Evolutionary conservation across 2,329 filamentous ascomycete genomes (phyloP).

Genomic region (Fusarium duplospermum): DNA sequence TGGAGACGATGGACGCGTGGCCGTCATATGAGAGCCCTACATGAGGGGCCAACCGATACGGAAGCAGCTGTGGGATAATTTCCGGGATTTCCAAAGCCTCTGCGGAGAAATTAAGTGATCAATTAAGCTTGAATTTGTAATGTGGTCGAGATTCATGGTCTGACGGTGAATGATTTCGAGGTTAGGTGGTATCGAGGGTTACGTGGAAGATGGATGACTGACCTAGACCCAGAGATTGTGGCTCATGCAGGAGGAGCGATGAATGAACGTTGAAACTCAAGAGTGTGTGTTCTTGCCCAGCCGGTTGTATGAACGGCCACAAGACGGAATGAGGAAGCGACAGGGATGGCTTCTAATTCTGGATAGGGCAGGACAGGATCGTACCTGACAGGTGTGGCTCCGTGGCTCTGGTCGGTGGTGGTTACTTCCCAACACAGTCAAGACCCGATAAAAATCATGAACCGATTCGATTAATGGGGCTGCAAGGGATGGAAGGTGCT

Average conservation of each 20-base stretch:
- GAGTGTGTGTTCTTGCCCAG: too few relatives aligned
- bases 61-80: neutral
- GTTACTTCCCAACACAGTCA: neutral
- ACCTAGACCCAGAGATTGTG: neutral
- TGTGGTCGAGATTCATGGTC: neutral
- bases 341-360: slow-evolving; percentile 21
- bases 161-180: neutral
- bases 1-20: slow-evolving; percentile 13
- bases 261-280: neutral
- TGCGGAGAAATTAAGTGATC: neutral
- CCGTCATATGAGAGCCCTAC: slow-evolving; percentile 3
- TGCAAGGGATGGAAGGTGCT: neutral
- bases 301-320: neutral
- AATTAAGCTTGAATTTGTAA: slow-evolving; percentile 5
- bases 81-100: neutral
- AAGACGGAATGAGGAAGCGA: neutral
- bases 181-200: neutral
- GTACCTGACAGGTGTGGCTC: neutral
- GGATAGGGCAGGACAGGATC: slow-evolving; percentile 4
- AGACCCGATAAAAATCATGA: neutral
- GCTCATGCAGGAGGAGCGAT: neutral
- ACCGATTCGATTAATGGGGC: slow-evolving; percentile 1
- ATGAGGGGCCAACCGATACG: neutral
- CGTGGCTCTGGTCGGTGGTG: neutral
- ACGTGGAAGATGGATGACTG: neutral